phyloP scores from a whole-genome alignment of 2,329 filamentous ascomycete genomes.

The Coniochaeta prunicola region DNA sequence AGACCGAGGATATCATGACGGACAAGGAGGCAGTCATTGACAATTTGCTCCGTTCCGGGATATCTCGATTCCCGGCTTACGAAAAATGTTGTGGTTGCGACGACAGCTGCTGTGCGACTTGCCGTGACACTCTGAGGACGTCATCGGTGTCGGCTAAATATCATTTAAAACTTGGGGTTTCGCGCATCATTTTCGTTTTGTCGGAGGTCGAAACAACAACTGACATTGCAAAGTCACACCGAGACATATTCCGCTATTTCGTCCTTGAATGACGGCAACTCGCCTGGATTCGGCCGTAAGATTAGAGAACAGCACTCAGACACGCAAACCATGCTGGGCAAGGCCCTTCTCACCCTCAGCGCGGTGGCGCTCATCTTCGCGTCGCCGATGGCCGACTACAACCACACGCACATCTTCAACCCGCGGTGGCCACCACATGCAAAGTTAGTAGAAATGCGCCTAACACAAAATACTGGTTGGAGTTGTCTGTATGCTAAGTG shows the following conservation, averaged over 20 bases:
- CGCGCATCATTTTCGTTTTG: neutral
- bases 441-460: too few relatives aligned
- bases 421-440: conserved; percentile 37
- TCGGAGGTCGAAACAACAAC: too few relatives aligned
- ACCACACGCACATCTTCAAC: conserved; percentile 34
- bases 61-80: neutral
- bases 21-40: too few relatives aligned
- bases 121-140: neutral
- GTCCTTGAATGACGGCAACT: too few relatives aligned
- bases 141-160: neutral
- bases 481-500: too few relatives aligned
- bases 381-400: conserved; percentile 29
- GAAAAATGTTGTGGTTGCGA: neutral
- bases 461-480: too few relatives aligned
- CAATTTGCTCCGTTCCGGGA: too few relatives aligned
- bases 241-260: too few relatives aligned
- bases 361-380: conserved; percentile 27
- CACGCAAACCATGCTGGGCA: conserved; percentile 23
- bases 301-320: neutral
- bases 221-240: too few relatives aligned
- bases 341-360: conserved; percentile 32
- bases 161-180: neutral
- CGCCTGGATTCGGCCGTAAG: neutral
- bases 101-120: neutral
- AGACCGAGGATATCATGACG: neutral